Percentiles rank a stretch among this genome's conserved stretches.
Conservation (phyloP, 2,329 filamentous ascomycete genomes). For the Curvularia eragrostidis region DNA sequence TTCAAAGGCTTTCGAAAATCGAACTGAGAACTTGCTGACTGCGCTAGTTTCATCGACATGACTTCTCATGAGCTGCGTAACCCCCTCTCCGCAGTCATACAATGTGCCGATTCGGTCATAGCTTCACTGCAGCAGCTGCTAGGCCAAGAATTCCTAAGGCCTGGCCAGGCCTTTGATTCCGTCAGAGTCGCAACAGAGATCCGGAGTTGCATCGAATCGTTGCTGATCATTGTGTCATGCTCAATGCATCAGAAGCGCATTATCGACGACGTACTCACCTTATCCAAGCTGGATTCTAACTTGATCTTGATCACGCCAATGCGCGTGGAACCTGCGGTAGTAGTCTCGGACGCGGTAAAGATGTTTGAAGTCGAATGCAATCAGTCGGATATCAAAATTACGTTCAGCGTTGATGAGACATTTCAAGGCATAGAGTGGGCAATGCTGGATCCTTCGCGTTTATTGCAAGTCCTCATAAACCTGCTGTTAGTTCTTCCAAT, state of each 20-base stretch:
- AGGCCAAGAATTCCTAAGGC: slow-evolving; percentile 3
- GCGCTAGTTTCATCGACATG: slow-evolving; percentile 39
- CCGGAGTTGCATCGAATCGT: slow-evolving; percentile 37
- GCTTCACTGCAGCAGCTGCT: slow-evolving; percentile 34
- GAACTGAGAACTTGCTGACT: slow-evolving; percentile 10
- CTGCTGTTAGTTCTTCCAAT: slow-evolving; percentile 35
- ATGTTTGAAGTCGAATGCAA: slow-evolving; percentile 41
- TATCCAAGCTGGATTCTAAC: slow-evolving; percentile 42
- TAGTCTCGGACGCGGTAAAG: slow-evolving; percentile 36
- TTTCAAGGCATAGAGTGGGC: slow-evolving; percentile 48
- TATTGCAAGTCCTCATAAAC: slow-evolving; percentile 39
- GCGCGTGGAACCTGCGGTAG: slow-evolving; percentile 26
- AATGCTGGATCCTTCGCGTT: slow-evolving; percentile 39
- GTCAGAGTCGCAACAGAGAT: slow-evolving; percentile 26
- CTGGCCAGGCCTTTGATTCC: slow-evolving; percentile 8
- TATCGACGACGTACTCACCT: slow-evolving; percentile 52
- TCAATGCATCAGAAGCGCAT: slow-evolving; percentile 50
- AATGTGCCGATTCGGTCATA: slow-evolving; percentile 53
- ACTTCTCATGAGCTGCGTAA: slow-evolving; percentile 49
- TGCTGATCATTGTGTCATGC: slow-evolving; percentile 46
- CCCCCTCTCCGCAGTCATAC: slow-evolving; percentile 49
- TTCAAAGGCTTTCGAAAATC: neutral
- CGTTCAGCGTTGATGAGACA: slow-evolving; percentile 48
- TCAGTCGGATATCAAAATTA: slow-evolving; percentile 48
- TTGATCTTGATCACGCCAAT: slow-evolving; percentile 37